Percentiles rank a stretch among this genome's conserved stretches.
Conservation (phyloP, 140 eudicot genomes). For the Flaveria floridana region DNA sequence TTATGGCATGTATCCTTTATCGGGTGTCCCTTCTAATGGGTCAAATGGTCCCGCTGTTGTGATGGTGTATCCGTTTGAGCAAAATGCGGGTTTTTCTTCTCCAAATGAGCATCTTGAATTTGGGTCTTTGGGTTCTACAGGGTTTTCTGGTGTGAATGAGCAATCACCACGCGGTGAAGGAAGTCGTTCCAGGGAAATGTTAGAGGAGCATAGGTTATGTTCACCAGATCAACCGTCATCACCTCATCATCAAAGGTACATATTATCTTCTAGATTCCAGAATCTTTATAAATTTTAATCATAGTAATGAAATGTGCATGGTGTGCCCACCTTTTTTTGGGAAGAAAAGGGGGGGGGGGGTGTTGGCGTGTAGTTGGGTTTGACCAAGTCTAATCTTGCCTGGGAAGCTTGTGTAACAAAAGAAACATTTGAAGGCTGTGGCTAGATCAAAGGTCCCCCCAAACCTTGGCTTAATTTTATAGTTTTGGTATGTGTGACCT, state of each 20-base stretch:
- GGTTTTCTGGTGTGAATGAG: conserved; percentile 46
- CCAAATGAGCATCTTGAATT: conserved; percentile 72
- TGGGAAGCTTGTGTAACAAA: too few species aligned
- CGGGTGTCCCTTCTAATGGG: conserved; percentile 64
- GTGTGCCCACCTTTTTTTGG: neutral
- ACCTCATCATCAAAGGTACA: conserved; percentile 68
- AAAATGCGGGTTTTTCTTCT: conserved; percentile 49
- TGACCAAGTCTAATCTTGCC: too few species aligned
- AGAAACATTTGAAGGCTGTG: too few species aligned
- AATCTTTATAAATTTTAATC: neutral
- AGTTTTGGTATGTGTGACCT: too few species aligned
- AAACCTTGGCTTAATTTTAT: too few species aligned
- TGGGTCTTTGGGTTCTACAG: conserved; percentile 58
- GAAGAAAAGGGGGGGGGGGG: neutral
- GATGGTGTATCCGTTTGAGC: conserved; percentile 79
- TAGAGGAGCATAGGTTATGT: conserved; percentile 60
- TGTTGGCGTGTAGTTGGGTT: too few species aligned
- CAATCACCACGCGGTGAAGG: conserved; percentile 55
- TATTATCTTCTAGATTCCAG: neutral
- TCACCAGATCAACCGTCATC: conserved; percentile 85
- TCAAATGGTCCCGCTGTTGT: conserved; percentile 55
- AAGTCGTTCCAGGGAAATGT: conserved; percentile 44
- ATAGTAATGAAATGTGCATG: neutral
- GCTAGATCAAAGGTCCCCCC: too few species aligned
- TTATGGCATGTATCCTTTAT: conserved; percentile 64